Evolutionary conservation across 495 filamentous ascomycete species (phyloP).

Genomic region (Jackrogersella multiformis): DNA sequence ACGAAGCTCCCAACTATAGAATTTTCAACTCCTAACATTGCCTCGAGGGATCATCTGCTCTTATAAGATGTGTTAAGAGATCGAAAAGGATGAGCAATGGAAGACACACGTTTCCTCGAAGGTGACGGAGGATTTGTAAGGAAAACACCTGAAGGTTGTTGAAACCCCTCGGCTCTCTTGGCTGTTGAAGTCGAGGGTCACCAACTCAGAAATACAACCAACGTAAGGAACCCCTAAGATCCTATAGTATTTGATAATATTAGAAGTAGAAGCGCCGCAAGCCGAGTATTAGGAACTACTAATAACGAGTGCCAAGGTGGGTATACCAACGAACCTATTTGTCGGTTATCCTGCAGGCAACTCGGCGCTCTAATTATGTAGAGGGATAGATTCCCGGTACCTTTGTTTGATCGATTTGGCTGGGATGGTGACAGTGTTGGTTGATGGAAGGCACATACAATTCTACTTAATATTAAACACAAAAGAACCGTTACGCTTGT

Average conservation of each 20-base stretch:
- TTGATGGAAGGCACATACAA: slow-evolving; percentile 38
- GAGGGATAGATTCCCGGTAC: slow-evolving; percentile 24
- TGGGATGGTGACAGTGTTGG: slow-evolving; percentile 5
- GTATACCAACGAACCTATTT: slow-evolving; percentile 35
- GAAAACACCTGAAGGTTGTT: slow-evolving; percentile 27
- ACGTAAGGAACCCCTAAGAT: neutral
- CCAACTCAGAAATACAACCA: slow-evolving; percentile 14
- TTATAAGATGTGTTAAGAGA: slow-evolving; percentile 10
- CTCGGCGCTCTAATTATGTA: slow-evolving; percentile 26
- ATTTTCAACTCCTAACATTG: slow-evolving; percentile 31
- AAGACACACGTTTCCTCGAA: neutral
- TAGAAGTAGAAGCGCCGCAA: slow-evolving; percentile 25
- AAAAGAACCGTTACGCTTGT: slow-evolving; percentile 29
- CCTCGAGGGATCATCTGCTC: slow-evolving; percentile 23
- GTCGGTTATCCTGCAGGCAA: slow-evolving; percentile 29
- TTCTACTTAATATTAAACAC: slow-evolving; percentile 31
- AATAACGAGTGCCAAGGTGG: slow-evolving; percentile 37
- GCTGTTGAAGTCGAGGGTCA: slow-evolving; percentile 3
- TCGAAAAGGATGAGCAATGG: slow-evolving; percentile 2
- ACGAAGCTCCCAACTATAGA: slow-evolving; percentile 49
- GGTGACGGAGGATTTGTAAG: slow-evolving; percentile 9
- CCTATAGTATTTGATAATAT: neutral
- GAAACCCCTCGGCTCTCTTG: slow-evolving; percentile 20
- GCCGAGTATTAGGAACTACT: slow-evolving; percentile 37
- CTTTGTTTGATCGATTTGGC: slow-evolving; percentile 21